Percentiles rank a stretch among this genome's conserved stretches.
Conservation (phyloP, 306 rosid species). For the Canavalia ensiformis region DNA sequence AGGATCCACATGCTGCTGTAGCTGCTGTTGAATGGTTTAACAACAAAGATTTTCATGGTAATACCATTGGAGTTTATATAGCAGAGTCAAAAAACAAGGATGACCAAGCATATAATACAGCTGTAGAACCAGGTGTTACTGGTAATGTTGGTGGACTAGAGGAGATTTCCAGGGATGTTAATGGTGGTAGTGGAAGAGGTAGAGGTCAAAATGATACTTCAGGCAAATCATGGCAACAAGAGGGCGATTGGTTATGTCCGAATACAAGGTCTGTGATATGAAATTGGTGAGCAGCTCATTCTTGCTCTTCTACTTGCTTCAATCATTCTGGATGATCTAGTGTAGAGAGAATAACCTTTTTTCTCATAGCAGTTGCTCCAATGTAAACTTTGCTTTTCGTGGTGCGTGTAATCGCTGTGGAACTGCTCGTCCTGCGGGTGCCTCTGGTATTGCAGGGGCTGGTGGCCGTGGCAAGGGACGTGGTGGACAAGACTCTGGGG, state of each 20-base stretch:
- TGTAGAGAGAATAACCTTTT: constrained; percentile 53
- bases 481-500: constrained; percentile 71
- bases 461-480: constrained; percentile 98
- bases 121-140: constrained; percentile 61
- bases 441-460: constrained; percentile 76
- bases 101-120: constrained; percentile 64
- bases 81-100: constrained; percentile 96
- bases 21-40: constrained; percentile 99
- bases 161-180: constrained; percentile 60
- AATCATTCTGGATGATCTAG: constrained; percentile 12
- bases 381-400: constrained; percentile 98
- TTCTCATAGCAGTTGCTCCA: constrained; percentile 78
- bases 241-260: constrained; percentile 98
- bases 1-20: constrained; percentile 95
- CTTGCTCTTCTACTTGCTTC: constrained; percentile 66
- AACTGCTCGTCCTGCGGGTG: constrained; percentile 97
- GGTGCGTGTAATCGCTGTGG: constrained; percentile 99
- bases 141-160: constrained; percentile 60
- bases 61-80: constrained; percentile 80
- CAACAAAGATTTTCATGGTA: constrained; percentile 93
- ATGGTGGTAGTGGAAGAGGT: constrained; percentile 74
- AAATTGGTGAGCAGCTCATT: constrained; percentile 98
- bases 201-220: constrained; percentile 81
- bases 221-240: constrained; percentile 97
- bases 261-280: constrained; percentile 99